A percentile compares a stretch with the other conserved stretches of the same genome.
Evolutionary conservation across 257 asterid species (phyloP).

Genomic region (Jasminum sambac): DNA sequence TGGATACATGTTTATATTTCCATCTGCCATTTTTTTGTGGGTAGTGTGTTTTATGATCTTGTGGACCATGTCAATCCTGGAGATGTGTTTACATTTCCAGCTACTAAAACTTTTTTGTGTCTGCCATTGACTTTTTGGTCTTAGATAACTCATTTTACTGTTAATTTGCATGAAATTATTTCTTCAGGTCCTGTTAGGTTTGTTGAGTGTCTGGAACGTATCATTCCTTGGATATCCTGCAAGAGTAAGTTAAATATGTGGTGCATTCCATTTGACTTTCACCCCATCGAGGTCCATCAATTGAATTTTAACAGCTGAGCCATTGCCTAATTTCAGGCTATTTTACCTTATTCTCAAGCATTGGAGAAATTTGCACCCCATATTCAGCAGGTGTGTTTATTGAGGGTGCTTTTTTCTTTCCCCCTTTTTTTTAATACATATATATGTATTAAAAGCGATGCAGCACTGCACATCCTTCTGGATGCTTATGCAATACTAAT

Average conservation of each 20-base stretch:
- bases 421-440: too few relatives aligned
- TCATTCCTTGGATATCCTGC: conserved; percentile 97
- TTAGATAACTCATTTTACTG: conserved; percentile 17
- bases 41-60: conserved; percentile 13
- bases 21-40: background rate
- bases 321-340: conserved; percentile 62
- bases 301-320: conserved; percentile 9
- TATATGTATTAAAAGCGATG: too few relatives aligned
- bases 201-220: conserved; percentile 97
- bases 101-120: conserved; percentile 12
- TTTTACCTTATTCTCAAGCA: conserved; percentile 97
- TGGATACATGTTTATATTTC: conserved; percentile 16
- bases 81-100: conserved; percentile 16
- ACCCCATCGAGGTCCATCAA: conserved; percentile 5
- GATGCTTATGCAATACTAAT: conserved; percentile 10
- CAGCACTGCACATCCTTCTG: conserved; percentile 19
- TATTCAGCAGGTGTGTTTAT: conserved; percentile 85
- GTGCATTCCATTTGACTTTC: conserved; percentile 17
- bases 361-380: conserved; percentile 97
- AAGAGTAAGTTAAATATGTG: conserved; percentile 63
- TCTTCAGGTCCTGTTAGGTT: conserved; percentile 83
- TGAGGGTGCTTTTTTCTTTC: background rate
- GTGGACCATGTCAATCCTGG: conserved; percentile 10
- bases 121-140: conserved; percentile 4
- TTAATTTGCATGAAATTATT: conserved; percentile 21